Percentiles rank a stretch among this genome's conserved stretches.
phyloP scores from a whole-genome alignment of 23 red algal genomes.

The Cyanidium caldarium region DNA sequence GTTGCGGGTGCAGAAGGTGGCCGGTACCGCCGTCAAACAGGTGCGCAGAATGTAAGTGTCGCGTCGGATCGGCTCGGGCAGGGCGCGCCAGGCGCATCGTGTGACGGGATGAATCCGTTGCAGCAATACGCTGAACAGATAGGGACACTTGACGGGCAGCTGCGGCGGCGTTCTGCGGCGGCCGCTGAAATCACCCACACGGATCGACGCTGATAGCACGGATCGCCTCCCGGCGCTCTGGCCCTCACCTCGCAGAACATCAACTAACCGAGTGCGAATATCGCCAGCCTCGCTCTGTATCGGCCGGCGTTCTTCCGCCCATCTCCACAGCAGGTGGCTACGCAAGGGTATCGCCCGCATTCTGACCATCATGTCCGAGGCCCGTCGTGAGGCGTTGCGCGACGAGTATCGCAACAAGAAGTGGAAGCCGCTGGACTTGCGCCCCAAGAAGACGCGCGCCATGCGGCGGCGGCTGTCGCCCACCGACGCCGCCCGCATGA shows the following conservation, averaged over 20 bases:
- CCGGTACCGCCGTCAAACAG: constrained; percentile 65
- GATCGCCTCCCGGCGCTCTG: neutral
- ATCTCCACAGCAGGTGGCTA: constrained; percentile 36
- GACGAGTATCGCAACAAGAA: constrained; percentile 71
- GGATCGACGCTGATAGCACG: neutral
- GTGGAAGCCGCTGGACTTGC: constrained; percentile 93
- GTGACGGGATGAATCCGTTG: neutral
- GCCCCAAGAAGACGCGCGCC: constrained; percentile 92
- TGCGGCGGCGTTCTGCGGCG: too few species aligned
- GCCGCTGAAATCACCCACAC: neutral
- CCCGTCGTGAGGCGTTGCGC: constrained; percentile 47
- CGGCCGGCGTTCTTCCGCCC: neutral
- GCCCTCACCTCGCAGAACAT: too few species aligned
- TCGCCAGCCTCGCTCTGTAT: neutral
- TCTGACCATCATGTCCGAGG: constrained; percentile 70
- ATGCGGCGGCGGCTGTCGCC: constrained; percentile 80
- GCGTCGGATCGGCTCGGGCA: too few species aligned
- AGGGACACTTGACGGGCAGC: constrained; percentile 9
- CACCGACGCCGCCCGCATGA: constrained; percentile 50
- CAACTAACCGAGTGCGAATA: neutral
- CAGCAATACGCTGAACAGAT: neutral
- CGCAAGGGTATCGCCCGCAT: constrained; percentile 90
- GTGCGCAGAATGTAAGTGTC: constrained; percentile 70
- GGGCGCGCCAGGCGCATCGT: neutral
- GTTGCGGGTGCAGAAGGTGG: constrained; percentile 82